Base-by-base conservation (phyloP, 495 filamentous ascomycete genomes). In the Barbatosphaeria neglecta region DNA sequence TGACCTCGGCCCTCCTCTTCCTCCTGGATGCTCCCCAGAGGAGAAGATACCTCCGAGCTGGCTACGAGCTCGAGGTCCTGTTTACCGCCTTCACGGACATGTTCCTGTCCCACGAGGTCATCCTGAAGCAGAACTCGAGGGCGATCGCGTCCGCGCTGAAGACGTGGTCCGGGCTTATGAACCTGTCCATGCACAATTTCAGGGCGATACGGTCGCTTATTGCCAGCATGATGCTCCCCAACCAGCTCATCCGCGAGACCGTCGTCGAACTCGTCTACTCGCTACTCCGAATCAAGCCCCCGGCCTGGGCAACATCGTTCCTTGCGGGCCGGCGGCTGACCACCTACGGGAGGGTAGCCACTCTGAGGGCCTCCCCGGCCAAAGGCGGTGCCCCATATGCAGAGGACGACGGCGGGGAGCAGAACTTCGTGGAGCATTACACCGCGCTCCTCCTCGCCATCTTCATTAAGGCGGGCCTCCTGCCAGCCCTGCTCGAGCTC, bases 291-390 rank as follows among this genome's bases (percentile, higher is more conserved):
- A 95, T 98, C 59, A 96, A 95, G 56, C 81, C 89, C 18, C 92
- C 92, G 6, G 90, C 88, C 0, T 98, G 93, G 93, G 90, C 90
- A 22, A 87, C 87, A 1, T 93, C 88, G 17, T 98, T 95, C 57
- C 75, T 98, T 39, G 92, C 93, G 31, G 92, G 93, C 6, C 76
- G 92, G 51, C 73, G 93, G 45, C 76, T 97, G 27, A 98, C 92
- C 15, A 97, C 87, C 0, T 97, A 97, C 61, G 89, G 88, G 15
- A 77, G 93, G 54, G 89, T 97, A 25, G 77, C 87, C 8, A 95
- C 90, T 53, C 70, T 97, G n/a, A 86, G 84, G 48, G 67, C 80
- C 2, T 49, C 64, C 2, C 54, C 56, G 0, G 50, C 46, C 17
- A 72, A 65, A 43, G 54, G 51, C 7, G 49, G 60, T 17, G 79